A percentile compares a stretch with the other conserved stretches of the same genome.
Conservation (phyloP, 2,329 filamentous ascomycete genomes). For the Trichophyton benhamiae region DNA sequence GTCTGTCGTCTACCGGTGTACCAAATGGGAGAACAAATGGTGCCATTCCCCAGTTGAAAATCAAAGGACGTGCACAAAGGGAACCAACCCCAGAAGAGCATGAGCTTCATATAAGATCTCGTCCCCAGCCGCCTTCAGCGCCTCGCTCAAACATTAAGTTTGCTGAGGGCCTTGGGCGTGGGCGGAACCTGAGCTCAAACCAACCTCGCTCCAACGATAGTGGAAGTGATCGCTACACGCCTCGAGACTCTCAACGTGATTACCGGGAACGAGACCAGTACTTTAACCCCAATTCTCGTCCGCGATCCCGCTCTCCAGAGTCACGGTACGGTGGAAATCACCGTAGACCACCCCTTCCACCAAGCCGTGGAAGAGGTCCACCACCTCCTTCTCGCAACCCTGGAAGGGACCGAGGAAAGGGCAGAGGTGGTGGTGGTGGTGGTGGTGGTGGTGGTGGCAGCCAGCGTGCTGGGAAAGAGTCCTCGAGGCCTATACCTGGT, state of each 20-base stretch:
- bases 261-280: slow-evolving; percentile 21
- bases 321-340: slow-evolving; percentile 15
- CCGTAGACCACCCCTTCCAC: slow-evolving; percentile 17
- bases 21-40: slow-evolving; percentile 11
- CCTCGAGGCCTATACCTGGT: not conserved
- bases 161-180: slow-evolving; percentile 21
- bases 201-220: slow-evolving; percentile 9
- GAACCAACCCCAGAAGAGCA: slow-evolving; percentile 25
- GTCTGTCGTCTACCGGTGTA: slow-evolving; percentile 16
- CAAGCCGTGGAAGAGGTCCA: slow-evolving; percentile 14
- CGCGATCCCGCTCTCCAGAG: slow-evolving; percentile 25
- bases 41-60: slow-evolving; percentile 22
- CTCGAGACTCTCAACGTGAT: slow-evolving; percentile 11
- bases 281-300: slow-evolving; percentile 15
- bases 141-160: slow-evolving; percentile 27
- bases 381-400: slow-evolving; percentile 9
- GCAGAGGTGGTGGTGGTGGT: slow-evolving; percentile 17
- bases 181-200: slow-evolving; percentile 17
- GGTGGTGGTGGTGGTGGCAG: slow-evolving; percentile 16
- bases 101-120: slow-evolving; percentile 22
- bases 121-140: slow-evolving; percentile 19
- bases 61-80: slow-evolving; percentile 25
- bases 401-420: slow-evolving; percentile 14
- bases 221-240: slow-evolving; percentile 7
- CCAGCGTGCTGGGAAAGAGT: not conserved